These are phyloP conservation scores for Quercus cerris DNA, from an alignment of 306 rosid genomes.

Conservation along the genomic window DNA sequence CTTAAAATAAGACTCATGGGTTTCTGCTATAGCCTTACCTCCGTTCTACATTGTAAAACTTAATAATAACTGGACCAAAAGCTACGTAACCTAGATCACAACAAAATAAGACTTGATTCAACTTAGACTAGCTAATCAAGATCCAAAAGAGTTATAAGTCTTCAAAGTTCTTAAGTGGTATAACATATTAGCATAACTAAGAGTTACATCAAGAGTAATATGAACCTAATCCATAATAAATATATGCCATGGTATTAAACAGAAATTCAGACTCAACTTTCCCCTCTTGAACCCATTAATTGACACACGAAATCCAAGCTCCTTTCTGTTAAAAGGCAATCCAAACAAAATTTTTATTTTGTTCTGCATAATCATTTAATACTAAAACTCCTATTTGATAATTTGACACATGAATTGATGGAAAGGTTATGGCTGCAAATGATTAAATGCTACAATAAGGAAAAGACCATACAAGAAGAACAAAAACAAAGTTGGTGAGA, in stretches of 20 bases:
- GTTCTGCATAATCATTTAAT: background rate
- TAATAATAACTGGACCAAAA: too few species aligned
- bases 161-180: background rate
- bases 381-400: background rate
- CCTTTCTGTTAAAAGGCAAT: background rate
- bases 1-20: too few species aligned
- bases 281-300: background rate
- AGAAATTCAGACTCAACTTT: background rate
- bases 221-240: background rate
- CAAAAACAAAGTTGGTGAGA: background rate
- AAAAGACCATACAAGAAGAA: background rate
- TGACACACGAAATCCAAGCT: background rate
- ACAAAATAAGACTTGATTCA: too few species aligned
- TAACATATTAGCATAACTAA: background rate
- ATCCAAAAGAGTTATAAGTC: too few species aligned
- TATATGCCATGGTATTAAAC: background rate
- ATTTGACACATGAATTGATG: background rate
- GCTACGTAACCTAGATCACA: too few species aligned
- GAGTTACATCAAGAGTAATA: background rate
- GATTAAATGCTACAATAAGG: background rate
- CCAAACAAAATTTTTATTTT: background rate
- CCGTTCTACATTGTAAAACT: too few species aligned
- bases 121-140: too few species aligned
- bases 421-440: background rate
- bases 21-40: too few species aligned